Percentiles rank a stretch among this genome's conserved stretches.
phyloP scores from a whole-genome alignment of 768 basidiomycete species.

The Calocybe cyanea region DNA sequence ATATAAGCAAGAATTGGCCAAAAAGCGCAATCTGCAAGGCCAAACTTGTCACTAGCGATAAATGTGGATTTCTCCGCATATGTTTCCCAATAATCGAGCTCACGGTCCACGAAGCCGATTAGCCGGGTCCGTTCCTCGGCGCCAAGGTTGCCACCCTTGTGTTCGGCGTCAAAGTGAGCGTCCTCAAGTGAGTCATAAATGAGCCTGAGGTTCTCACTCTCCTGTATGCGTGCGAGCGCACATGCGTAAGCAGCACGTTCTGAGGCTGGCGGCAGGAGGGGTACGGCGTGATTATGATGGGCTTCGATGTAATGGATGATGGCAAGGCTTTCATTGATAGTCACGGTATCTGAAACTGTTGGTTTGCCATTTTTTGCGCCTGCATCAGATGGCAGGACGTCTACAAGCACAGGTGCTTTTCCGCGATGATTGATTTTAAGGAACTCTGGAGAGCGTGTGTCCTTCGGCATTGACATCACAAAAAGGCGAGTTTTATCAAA shows the following conservation, averaged over 20 bases:
- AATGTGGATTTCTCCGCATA: slow-evolving; percentile 10
- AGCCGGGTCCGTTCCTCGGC: slow-evolving; percentile 12
- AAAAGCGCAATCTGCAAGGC: slow-evolving; percentile 24
- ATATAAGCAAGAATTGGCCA: slow-evolving; percentile 25
- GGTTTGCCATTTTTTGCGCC: not conserved
- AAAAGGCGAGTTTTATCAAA: slow-evolving; percentile 18
- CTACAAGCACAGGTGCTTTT: slow-evolving; percentile 24
- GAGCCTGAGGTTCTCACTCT: slow-evolving; percentile 25
- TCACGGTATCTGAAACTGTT: slow-evolving; percentile 2
- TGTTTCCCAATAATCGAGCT: not conserved
- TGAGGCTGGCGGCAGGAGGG: slow-evolving; percentile 20
- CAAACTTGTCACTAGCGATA: slow-evolving; percentile 23
- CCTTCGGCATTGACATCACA: slow-evolving; percentile 24
- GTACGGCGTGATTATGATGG: slow-evolving; percentile 15
- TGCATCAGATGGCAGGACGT: slow-evolving; percentile 6
- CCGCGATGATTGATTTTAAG: slow-evolving; percentile 25
- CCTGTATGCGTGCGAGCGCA: slow-evolving; percentile 21
- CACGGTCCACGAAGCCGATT: slow-evolving; percentile 13
- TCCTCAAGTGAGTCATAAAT: slow-evolving; percentile 24
- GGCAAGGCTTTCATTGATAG: slow-evolving; percentile 25
- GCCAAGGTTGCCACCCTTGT: slow-evolving; percentile 10
- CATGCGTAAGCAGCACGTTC: slow-evolving; percentile 15
- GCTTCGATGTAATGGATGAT: slow-evolving; percentile 27
- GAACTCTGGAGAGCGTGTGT: slow-evolving; percentile 22
- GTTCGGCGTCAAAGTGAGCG: slow-evolving; percentile 19